phyloP scores from a whole-genome alignment of 1,284 basidiomycete species.

The Leccinum pachyderme region DNA sequence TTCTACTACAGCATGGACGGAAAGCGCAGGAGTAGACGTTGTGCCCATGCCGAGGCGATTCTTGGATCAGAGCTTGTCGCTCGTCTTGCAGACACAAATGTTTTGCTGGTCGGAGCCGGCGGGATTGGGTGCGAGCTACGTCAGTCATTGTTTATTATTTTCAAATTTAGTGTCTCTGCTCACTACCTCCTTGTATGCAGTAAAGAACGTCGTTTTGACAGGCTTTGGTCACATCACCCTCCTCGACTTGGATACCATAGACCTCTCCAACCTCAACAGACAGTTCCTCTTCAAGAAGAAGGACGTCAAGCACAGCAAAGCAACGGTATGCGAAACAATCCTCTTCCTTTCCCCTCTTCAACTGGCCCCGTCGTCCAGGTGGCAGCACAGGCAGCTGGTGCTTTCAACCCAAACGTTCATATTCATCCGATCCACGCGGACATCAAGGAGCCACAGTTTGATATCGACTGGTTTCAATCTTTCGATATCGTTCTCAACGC shows the following conservation, averaged over 20 bases:
- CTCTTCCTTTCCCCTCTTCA: background rate
- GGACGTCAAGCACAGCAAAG: constrained; percentile 96
- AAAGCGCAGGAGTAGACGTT: constrained; percentile 24
- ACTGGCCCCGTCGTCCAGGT: constrained; percentile 46
- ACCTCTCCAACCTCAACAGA: constrained; percentile 96
- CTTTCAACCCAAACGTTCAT: constrained; percentile 90
- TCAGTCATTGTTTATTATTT: constrained; percentile 41
- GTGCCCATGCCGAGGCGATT: constrained; percentile 63
- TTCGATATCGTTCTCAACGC: constrained; percentile 97
- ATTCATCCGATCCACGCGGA: constrained; percentile 93
- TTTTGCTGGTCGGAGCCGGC: constrained; percentile 93
- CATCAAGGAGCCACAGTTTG: constrained; percentile 93
- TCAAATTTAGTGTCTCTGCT: background rate
- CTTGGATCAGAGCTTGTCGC: constrained; percentile 69
- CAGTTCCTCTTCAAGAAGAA: constrained; percentile 98
- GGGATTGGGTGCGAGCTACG: constrained; percentile 97
- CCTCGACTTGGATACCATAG: constrained; percentile 97
- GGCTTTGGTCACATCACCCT: constrained; percentile 93
- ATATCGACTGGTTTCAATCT: constrained; percentile 83
- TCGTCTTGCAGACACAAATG: constrained; percentile 61
- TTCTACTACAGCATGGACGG: constrained; percentile 9
- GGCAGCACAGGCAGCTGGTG: constrained; percentile 83
- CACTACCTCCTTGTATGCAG: constrained; percentile 39
- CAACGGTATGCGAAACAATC: constrained; percentile 52
- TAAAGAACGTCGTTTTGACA: constrained; percentile 94